Evolutionary conservation across 495 filamentous ascomycete genomes (phyloP).

Genomic region (Podospora bellae-mahoneyi): DNA sequence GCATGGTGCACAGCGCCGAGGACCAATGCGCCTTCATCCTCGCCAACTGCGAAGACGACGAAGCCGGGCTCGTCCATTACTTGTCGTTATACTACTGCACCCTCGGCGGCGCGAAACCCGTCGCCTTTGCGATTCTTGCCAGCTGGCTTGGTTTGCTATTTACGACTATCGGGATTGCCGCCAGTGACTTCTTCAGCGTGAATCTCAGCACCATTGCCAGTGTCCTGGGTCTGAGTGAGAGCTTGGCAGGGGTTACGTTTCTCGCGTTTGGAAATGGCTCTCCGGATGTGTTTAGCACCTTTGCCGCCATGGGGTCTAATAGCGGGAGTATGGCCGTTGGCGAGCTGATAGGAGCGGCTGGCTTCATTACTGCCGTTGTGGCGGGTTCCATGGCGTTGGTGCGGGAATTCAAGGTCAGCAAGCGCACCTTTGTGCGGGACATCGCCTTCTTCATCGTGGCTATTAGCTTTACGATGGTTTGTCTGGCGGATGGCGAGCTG

Average conservation of each 20-base stretch:
- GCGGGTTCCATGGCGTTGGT: slow-evolving; percentile 98
- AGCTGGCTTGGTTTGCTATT: slow-evolving; percentile 90
- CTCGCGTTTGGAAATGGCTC: slow-evolving; percentile 98
- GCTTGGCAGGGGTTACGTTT: slow-evolving; percentile 93
- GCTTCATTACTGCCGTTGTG: slow-evolving; percentile 95
- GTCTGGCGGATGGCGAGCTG: slow-evolving; percentile 80
- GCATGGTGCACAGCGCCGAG: slow-evolving; percentile 66
- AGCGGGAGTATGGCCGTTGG: slow-evolving; percentile 94
- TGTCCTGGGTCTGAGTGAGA: slow-evolving; percentile 90
- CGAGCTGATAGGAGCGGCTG: slow-evolving; percentile 90
- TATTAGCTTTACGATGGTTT: slow-evolving; percentile 79
- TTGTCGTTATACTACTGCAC: slow-evolving; percentile 89
- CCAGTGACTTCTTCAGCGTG: slow-evolving; percentile 96
- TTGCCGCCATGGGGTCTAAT: slow-evolving; percentile 95
- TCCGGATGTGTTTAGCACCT: slow-evolving; percentile 97
- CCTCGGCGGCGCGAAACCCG: slow-evolving; percentile 61
- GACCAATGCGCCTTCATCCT: slow-evolving; percentile 87
- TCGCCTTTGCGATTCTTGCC: slow-evolving; percentile 74
- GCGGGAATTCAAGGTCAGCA: slow-evolving; percentile 84
- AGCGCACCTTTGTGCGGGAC: slow-evolving; percentile 85
- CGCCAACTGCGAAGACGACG: slow-evolving; percentile 79
- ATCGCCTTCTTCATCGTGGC: slow-evolving; percentile 91
- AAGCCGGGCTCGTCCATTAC: slow-evolving; percentile 86
- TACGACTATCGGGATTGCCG: slow-evolving; percentile 96
- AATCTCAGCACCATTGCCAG: slow-evolving; percentile 89